These are phyloP conservation scores for Phytophthora europaea DNA, from an alignment of 352 stramenopile genomes.

Conservation along the genomic window DNA sequence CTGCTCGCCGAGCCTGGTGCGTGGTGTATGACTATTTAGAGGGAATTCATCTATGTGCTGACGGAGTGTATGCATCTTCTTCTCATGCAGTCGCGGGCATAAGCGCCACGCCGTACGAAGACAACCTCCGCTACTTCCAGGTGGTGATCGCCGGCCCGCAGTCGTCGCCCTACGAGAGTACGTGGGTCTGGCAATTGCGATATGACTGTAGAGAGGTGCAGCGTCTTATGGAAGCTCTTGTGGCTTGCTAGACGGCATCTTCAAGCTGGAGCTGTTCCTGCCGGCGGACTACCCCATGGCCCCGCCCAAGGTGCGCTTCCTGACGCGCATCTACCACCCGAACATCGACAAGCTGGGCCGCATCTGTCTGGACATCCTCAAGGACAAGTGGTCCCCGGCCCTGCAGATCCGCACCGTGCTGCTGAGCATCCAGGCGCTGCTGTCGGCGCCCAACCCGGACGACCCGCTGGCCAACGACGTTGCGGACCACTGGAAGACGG, in stretches of 20 bases:
- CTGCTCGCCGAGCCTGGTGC: conserved; percentile 94
- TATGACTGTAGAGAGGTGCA: conserved; percentile 17
- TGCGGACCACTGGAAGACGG: conserved; percentile 98
- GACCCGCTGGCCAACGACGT: conserved; percentile 98
- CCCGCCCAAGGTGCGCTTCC: conserved; percentile 97
- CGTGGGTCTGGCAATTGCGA: conserved; percentile 29
- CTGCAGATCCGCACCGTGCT: conserved; percentile 99
- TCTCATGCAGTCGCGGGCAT: conserved; percentile 92
- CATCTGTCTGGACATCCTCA: conserved; percentile 99
- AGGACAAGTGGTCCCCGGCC: conserved; percentile 99
- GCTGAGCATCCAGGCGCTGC: conserved; percentile 97
- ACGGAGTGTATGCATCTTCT: background rate
- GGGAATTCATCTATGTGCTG: background rate
- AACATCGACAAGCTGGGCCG: conserved; percentile 99
- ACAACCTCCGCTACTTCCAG: conserved; percentile 99
- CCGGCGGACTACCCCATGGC: conserved; percentile 98
- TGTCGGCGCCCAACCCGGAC: conserved; percentile 97
- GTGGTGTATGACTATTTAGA: conserved; percentile 12
- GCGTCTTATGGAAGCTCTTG: background rate
- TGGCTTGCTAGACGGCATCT: conserved; percentile 80
- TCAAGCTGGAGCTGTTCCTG: conserved; percentile 98
- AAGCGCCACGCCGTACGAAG: conserved; percentile 96
- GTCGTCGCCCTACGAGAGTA: conserved; percentile 96
- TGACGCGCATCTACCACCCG: conserved; percentile 99
- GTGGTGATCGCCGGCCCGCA: conserved; percentile 97